Percentiles rank a stretch among this genome's conserved stretches.
These are phyloP conservation scores for Podila verticillata DNA, from an alignment of 192 early-diverging fungal genomes.

Conservation along the genomic window DNA sequence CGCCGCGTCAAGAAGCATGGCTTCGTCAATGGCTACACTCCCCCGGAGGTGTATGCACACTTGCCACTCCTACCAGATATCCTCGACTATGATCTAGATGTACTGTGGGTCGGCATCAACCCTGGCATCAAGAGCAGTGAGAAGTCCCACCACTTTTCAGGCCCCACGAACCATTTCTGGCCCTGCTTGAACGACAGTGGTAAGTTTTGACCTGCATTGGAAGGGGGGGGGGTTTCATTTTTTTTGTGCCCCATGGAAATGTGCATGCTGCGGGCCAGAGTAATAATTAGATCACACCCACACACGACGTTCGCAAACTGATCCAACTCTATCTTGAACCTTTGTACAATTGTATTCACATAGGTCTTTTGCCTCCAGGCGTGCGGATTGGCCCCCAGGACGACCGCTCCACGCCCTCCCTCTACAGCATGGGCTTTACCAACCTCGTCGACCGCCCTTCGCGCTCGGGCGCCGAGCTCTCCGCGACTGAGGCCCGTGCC, in stretches of 20 bases:
- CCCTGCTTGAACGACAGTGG: conserved; percentile 71
- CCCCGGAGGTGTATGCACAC: conserved; percentile 36
- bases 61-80: conserved; percentile 50
- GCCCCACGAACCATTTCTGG: conserved; percentile 80
- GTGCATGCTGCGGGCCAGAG: neutral
- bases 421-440: conserved; percentile 70
- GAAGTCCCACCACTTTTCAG: conserved; percentile 73
- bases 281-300: neutral
- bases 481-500: conserved; percentile 63
- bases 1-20: conserved; percentile 14
- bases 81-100: conserved; percentile 58
- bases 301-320: too few relatives aligned
- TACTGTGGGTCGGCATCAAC: conserved; percentile 82
- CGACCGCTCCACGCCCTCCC: conserved; percentile 56
- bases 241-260: neutral
- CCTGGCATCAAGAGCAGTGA: conserved; percentile 69
- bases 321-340: neutral
- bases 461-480: conserved; percentile 66
- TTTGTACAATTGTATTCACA: too few relatives aligned
- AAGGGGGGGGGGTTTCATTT: neutral
- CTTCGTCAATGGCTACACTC: conserved; percentile 18
- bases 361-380: conserved; percentile 54
- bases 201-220: conserved; percentile 1
- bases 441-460: conserved; percentile 72
- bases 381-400: conserved; percentile 59